Conservation (phyloP, 345 rosid species). For the Theobroma cacao region DNA sequence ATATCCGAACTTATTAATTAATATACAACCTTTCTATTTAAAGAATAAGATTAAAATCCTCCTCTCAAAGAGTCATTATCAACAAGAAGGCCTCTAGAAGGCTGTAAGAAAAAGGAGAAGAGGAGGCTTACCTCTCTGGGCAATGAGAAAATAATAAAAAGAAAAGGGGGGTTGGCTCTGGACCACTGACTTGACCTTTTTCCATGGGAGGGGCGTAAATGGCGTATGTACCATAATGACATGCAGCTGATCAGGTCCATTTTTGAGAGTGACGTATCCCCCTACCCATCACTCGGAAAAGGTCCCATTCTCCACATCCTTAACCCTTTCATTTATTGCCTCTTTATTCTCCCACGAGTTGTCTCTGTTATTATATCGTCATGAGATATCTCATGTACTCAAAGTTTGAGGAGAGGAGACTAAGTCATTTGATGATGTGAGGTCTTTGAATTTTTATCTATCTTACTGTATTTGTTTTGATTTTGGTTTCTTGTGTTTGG, state of each 20-base stretch:
- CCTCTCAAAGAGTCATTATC: no score
- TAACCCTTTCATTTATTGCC: neutral
- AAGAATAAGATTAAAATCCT: no score
- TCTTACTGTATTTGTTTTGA: neutral
- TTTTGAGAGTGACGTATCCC: neutral
- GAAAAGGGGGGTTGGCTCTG: neutral
- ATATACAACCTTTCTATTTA: no score
- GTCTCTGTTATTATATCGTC: no score
- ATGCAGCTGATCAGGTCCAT: neutral
- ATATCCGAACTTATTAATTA: no score
- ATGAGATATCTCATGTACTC: no score
- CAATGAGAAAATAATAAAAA: neutral
- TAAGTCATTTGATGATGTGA: neutral
- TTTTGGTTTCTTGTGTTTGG: neutral
- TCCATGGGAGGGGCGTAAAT: no score
- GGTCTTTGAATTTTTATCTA: neutral
- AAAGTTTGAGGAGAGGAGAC: no score
- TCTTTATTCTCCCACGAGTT: no score
- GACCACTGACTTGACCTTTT: conserved; percentile 9
- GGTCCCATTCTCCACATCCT: conserved; percentile 25
- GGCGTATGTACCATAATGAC: neutral
- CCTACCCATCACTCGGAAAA: neutral
- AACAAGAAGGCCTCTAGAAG: no score
- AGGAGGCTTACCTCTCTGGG: neutral
- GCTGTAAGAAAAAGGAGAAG: no score